Base-by-base conservation (phyloP, 305 asterid genomes). In the Fraxinus ornus region DNA sequence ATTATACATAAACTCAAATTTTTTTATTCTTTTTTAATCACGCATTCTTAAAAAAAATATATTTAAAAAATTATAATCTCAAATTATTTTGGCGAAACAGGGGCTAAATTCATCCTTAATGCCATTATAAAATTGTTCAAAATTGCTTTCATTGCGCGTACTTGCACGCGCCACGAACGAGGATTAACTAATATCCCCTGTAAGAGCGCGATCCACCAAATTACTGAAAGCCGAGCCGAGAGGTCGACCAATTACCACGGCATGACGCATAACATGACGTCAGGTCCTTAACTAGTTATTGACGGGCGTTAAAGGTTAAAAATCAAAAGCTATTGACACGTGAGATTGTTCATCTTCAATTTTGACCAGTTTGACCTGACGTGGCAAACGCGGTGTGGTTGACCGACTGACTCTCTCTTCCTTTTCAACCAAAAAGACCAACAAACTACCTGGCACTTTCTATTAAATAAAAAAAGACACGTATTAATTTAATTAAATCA, bases 311-410 rank as follows among this genome's bases (percentile, higher is more conserved):
- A 0, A 24, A 32, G 3, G 26, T 66, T 66, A 22, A 60, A 41
- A 70, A 21, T 15, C 0, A 35, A 24, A 9, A 74, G 19, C 3
- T 36, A 22, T 2, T 55, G 83, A 81, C 86, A 86, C 80, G 81
- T 75, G 79, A 75, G 77, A 35, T 36, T 12, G 10, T 28, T 73
- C 32, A 62, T 33, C 44, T 62, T 26, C 36, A 9, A 19, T 28
- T 57, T 75, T 82, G 82, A 87, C 82, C 74, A 57, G 57, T 83
- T 85, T 85, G 88, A 83, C 86, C 79, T 47, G 79, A 80, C 87
- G 87, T 70, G 84, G 71, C 83, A 88, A 66, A 35, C 90, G 89
- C 90, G 90, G 79, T 81, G 37, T 55, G 49, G 57, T 85, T 66
- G 76, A 49, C 77, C 4, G 55, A 2, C 47, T 47, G 12, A 57